Evolutionary conservation across 2,329 filamentous ascomycete species (phyloP), one percentile per base, ranked within the genome.

Genomic region (Ophiosphaerella herpotricha): DNA sequence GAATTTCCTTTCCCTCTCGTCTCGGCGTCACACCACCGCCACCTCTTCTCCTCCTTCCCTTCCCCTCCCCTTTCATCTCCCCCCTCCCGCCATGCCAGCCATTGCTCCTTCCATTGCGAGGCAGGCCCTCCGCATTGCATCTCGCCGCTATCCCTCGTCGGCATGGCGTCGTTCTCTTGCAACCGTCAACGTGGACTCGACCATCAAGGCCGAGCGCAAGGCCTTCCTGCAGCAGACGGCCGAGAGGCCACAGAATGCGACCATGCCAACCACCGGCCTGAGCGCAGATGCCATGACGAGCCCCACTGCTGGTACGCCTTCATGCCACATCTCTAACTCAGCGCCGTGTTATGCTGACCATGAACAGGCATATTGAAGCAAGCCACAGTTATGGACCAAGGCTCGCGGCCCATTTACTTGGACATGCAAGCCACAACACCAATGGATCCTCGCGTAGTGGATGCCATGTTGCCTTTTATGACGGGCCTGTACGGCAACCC

Each of bases 391-490:
- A 90, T 97, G 87, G 92, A 96, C 61, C 87, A 96, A 74, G 94
- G 94, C 50, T 87, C 90, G 55, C 83, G 94, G 52, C 94, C 94
- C 34, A 97, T 99, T 70, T 99, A 99, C 68, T 87, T 99, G 46
- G 94, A 99, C 71, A 96, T 96, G 88, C 94, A 99, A 77, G 91
- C 94, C 32, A 99, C 94, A 1, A 99, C 94, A 0, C 94, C 94
- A 14, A 86, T 94, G 52, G 94, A 99, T 66, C 94, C 94, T 21
- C 85, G 94, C 59, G 94, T 99, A 29, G 83, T 99, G 39, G 94
- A 99, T 74, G 89, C 91, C 48, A 99, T 99, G 94, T 82, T 99
- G 36, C 94, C 94, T 0, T 99, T 85, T 76, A 91, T 92, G 72
- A 93, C 92, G 32, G 91, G 92, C 56, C 84, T 95, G 41, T 99